Base-by-base conservation (phyloP, 1,139 yeast genomes). In the Oligophagozyma castellii region DNA sequence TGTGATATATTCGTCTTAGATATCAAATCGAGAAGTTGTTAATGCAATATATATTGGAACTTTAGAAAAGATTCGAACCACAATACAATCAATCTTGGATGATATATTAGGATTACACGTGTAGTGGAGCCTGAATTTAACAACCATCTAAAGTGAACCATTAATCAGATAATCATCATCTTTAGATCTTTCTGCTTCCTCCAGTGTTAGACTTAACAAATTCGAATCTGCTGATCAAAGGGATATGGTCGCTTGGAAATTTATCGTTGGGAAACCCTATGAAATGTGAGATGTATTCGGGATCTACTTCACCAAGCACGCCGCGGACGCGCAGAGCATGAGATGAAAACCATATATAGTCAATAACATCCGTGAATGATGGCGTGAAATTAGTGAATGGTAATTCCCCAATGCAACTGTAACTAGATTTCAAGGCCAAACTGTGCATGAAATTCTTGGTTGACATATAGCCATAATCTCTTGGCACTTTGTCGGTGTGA, bases 341-440 rank as follows among this genome's bases (percentile, higher is more conserved):
- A 10, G 94, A 77, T 2, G 94, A 70, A 55, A 80, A 84, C 95
- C 96, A 92, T 36, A 92, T 76, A 53, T 89, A 89, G 58, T 92
- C 99, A 56, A 92, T 83, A 25, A 76, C 86, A 44, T 84, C 86
- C 3, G 93, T 83, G 58, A 89, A 92, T 24, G 78, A 73, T 20
- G 99, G 98, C 0, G 96, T 75, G 54, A 76, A 77, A 56, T 89
- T 92, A 10, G 98, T 89, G 53, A 86, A 86, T 26, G 95, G 93
- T 39, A 92, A 66, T 56, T 86, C 96, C 14, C 89, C 92, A 44
- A 86, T 67, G 35, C 70, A 65, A 26, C 75, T 74, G 54, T 92
- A 92, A 5, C 95, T 83, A 4, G 94, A 79, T 54, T 74, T 80
- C 55, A 92, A 63, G 40, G 80, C 70, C 56, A 89, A 74, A 30